Evolutionary conservation across 148 eudicot species (phyloP), one percentile per base, ranked within the genome.

Genomic region (Camellia japonica): DNA sequence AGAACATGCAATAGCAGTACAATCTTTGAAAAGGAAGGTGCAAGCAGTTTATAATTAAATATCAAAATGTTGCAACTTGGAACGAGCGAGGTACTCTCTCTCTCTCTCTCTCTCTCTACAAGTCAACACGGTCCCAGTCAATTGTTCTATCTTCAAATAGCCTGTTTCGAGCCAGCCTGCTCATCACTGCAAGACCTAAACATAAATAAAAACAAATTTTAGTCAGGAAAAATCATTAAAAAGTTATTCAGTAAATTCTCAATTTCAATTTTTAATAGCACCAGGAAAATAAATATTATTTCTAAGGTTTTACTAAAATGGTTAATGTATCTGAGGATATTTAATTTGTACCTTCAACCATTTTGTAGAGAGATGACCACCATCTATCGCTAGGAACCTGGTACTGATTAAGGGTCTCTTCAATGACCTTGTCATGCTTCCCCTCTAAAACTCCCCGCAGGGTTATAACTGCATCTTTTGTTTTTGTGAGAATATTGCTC

Each of bases 291-390:
- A 51, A 51, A 72, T 30, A 30, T n/a, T 23, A 72, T 47, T 54
- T 54, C 46, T 49, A 5, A 49, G 52, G 52, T 49, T 7, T 49
- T 7, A 49, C 52, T 30, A 49, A 49, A 49, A 7, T 49, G 52
- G 52, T 4, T 11, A 73, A 73, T 14, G 19, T 49, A 49, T 49
- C 52, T 49, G 52, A 7, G 52, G 7, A 16, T 51, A 0, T 10
- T 13, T 43, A 6, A 71, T 47, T 77, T 63, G 66, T 87, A 93
- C 97, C 98, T 93, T 95, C 98, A 65, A 95, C 85, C 30, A 91
- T 90, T 86, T 86, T 90, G 85, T 93, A 93, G 63, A 95, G 86
- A 74, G 93, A 88, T 65, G 98, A 91, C 98, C 98, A 95, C 98
- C 98, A 95, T 79, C 89, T 84, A 75, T 91, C 92, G 74, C 84